Percentiles rank a stretch among this genome's conserved stretches.
Evolutionary conservation across 78 protist species (phyloP).

Genomic region (Chrysochromulina tobinii): DNA sequence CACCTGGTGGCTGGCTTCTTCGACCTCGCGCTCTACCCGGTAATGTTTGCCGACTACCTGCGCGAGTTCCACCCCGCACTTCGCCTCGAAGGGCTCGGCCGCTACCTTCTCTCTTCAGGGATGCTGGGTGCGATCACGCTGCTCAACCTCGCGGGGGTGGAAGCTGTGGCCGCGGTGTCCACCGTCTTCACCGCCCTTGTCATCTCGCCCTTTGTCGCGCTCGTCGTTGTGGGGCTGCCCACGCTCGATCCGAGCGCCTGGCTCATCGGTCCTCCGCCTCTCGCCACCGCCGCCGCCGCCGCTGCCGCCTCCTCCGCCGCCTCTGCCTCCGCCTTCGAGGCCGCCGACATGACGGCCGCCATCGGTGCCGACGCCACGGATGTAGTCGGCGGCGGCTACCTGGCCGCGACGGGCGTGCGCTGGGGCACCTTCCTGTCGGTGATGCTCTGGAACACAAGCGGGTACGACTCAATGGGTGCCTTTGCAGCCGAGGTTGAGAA

Average conservation of each 20-base stretch:
- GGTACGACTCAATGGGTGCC: background rate
- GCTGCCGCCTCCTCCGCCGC: background rate
- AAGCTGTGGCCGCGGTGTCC: background rate
- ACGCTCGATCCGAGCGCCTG: background rate
- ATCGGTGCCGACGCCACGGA: too few species aligned
- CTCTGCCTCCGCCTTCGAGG: too few species aligned
- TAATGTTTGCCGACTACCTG: constrained; percentile 2
- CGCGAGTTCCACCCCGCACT: background rate
- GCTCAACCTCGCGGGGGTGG: constrained; percentile 1
- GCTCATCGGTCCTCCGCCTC: too few species aligned
- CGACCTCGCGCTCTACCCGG: constrained; percentile 20
- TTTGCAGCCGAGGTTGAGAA: constrained; percentile 19
- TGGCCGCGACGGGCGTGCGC: background rate
- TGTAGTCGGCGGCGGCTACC: background rate
- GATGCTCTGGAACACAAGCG: constrained; percentile 14
- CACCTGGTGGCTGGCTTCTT: background rate
- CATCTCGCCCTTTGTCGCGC: background rate
- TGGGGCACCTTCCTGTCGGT: constrained; percentile 8
- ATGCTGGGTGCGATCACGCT: background rate
- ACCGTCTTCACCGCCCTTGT: background rate
- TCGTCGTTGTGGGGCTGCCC: background rate
- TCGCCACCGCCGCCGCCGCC: background rate
- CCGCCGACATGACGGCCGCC: too few species aligned
- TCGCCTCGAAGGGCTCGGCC: background rate
- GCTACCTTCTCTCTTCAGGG: background rate